Percentiles rank a stretch among this genome's conserved stretches.
Evolutionary conservation across 192 early-diverging fungal genomes (phyloP).

Genomic region (Entophlyctis luteolus): DNA sequence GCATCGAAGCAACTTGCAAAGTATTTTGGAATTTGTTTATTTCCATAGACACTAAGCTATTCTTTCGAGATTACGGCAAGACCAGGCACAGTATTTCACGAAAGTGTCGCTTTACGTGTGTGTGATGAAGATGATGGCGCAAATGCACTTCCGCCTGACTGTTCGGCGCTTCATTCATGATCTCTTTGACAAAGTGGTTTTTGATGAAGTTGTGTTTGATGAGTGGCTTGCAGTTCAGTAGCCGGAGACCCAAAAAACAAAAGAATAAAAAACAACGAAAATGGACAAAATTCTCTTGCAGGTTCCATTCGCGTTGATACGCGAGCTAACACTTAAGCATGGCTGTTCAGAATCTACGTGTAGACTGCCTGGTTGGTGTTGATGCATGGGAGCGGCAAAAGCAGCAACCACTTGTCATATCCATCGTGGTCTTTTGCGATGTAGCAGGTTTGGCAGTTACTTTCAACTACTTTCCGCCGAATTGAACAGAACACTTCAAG

Average conservation of each 20-base stretch:
- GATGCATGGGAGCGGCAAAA: constrained; percentile 92
- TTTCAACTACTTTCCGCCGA: background rate
- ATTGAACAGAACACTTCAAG: background rate
- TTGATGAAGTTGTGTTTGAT: constrained; percentile 28
- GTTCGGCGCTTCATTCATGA: constrained; percentile 71
- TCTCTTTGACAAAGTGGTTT: constrained; percentile 68
- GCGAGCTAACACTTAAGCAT: too few relatives aligned
- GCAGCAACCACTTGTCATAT: constrained; percentile 80
- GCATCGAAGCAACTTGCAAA: constrained; percentile 67
- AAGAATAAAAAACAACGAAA: too few relatives aligned
- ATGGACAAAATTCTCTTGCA: too few relatives aligned
- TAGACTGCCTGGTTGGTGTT: constrained; percentile 81
- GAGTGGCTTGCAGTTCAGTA: background rate
- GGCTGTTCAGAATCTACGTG: constrained; percentile 68
- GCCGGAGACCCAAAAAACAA: too few relatives aligned
- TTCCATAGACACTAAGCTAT: background rate
- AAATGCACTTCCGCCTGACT: constrained; percentile 69
- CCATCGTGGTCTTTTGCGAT: constrained; percentile 68
- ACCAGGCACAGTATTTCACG: constrained; percentile 58
- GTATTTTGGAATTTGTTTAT: constrained; percentile 38
- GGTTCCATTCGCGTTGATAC: too few relatives aligned
- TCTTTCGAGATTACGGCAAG: constrained; percentile 52
- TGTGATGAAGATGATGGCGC: constrained; percentile 57
- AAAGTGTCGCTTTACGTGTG: constrained; percentile 53
- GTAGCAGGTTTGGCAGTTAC: constrained; percentile 31